phyloP scores from a whole-genome alignment of 139 green algal species.

The Picochlorum sp. region DNA sequence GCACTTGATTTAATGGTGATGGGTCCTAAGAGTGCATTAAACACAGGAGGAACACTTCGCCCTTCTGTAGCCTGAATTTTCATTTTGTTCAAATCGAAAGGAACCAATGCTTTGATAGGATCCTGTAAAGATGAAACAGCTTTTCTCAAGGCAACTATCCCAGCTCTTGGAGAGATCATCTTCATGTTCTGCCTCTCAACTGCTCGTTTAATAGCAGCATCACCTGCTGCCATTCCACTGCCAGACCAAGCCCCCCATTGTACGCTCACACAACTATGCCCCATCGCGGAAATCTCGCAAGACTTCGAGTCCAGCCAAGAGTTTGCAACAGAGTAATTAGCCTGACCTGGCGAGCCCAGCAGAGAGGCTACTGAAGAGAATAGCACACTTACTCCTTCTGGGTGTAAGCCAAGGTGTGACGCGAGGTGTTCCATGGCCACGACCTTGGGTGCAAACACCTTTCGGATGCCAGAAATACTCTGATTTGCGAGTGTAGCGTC shows the following conservation, averaged over 20 bases:
- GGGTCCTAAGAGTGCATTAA: not conserved
- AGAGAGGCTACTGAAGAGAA: slow-evolving; percentile 50
- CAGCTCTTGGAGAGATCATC: slow-evolving; percentile 22
- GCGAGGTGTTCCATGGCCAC: slow-evolving; percentile 5
- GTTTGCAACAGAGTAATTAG: slow-evolving; percentile 73
- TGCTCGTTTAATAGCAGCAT: slow-evolving; percentile 21
- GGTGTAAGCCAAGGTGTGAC: slow-evolving; percentile 1
- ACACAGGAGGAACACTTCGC: not conserved
- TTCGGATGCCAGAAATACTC: slow-evolving; percentile 21
- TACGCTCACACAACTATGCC: slow-evolving; percentile 24
- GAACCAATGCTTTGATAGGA: slow-evolving; percentile 15
- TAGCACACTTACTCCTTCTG: slow-evolving; percentile 19
- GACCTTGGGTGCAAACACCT: slow-evolving; percentile 44
- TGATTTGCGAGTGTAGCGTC: slow-evolving; percentile 55
- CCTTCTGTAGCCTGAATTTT: not conserved
- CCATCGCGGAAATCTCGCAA: slow-evolving; percentile 17
- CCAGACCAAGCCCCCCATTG: slow-evolving; percentile 38
- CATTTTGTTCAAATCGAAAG: slow-evolving; percentile 16
- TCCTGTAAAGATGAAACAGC: not conserved
- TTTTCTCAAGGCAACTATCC: not conserved
- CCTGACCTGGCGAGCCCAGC: slow-evolving; percentile 63
- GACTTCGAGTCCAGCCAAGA: slow-evolving; percentile 41
- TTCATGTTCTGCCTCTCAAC: slow-evolving; percentile 66
- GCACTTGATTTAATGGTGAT: not conserved
- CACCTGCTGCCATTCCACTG: slow-evolving; percentile 41